These are phyloP conservation scores for Fusarium sp. DNA, from an alignment of 2,329 filamentous ascomycete species.

Conservation along the genomic window DNA sequence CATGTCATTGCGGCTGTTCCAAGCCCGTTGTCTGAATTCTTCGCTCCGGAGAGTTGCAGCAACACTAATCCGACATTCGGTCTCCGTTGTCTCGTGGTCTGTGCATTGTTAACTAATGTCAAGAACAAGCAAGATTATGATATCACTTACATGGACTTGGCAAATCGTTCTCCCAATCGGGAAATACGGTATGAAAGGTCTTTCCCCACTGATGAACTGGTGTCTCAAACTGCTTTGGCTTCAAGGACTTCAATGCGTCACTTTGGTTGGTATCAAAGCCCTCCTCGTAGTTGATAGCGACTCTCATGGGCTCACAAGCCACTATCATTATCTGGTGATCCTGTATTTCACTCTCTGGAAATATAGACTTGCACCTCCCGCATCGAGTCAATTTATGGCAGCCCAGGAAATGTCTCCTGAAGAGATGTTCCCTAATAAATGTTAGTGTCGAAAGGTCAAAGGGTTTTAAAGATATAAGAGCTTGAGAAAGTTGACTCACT, in stretches of 20 bases:
- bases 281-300: background rate
- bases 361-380: background rate
- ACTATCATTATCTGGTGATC: background rate
- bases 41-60: background rate
- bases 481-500: background rate
- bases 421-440: background rate
- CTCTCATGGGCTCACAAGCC: background rate
- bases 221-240: background rate
- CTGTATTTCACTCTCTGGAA: background rate
- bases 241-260: background rate
- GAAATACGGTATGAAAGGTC: background rate
- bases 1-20: rapidly evolving
- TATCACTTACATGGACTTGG: background rate
- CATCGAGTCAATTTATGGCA: background rate
- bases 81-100: background rate
- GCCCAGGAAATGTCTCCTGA: background rate
- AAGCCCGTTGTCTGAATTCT: background rate
- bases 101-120: rapidly evolving
- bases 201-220: background rate
- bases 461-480: too few species aligned
- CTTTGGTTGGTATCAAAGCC: background rate
- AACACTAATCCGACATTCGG: background rate
- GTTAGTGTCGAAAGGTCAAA: background rate
- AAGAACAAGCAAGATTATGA: too few species aligned
- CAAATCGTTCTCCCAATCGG: background rate